These are phyloP conservation scores for Plasmodium malariae DNA, from an alignment of 169 alveolate species.

Conservation along the genomic window DNA sequence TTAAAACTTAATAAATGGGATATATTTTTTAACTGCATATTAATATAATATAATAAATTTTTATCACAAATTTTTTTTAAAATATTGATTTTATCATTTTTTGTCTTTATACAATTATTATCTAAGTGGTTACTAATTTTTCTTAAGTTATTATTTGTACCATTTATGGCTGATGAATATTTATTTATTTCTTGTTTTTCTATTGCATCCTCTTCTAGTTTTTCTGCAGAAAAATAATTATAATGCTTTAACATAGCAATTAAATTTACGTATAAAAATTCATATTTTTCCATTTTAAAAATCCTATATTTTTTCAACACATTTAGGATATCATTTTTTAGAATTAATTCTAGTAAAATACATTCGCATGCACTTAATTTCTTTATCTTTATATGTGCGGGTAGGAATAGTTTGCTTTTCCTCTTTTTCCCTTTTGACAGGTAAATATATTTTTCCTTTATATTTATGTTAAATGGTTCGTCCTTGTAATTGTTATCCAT, in stretches of 20 bases:
- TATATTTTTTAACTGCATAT: slow-evolving; percentile 56
- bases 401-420: slow-evolving; percentile 43
- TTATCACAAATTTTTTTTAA: slow-evolving; percentile 52
- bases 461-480: slow-evolving; percentile 43
- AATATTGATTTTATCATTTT: slow-evolving; percentile 65
- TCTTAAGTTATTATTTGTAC: not conserved
- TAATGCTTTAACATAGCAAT: slow-evolving; percentile 72
- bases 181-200: slow-evolving; percentile 9
- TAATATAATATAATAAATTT: slow-evolving; percentile 62
- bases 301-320: slow-evolving; percentile 67
- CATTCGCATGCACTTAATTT: slow-evolving; percentile 71
- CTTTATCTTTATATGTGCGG: slow-evolving; percentile 54
- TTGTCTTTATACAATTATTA: slow-evolving; percentile 22
- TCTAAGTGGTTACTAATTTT: not conserved
- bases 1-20: slow-evolving; percentile 40
- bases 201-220: not conserved
- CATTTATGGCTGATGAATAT: not conserved
- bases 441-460: slow-evolving; percentile 61
- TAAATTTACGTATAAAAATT: slow-evolving; percentile 49
- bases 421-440: slow-evolving; percentile 28
- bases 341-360: slow-evolving; percentile 32
- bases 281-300: slow-evolving; percentile 69
- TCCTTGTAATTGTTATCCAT: slow-evolving; percentile 37
- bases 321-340: slow-evolving; percentile 42
- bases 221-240: slow-evolving; percentile 44